Evolutionary conservation across 352 stramenopile genomes (phyloP).

Genomic region (Pythium volutum): DNA sequence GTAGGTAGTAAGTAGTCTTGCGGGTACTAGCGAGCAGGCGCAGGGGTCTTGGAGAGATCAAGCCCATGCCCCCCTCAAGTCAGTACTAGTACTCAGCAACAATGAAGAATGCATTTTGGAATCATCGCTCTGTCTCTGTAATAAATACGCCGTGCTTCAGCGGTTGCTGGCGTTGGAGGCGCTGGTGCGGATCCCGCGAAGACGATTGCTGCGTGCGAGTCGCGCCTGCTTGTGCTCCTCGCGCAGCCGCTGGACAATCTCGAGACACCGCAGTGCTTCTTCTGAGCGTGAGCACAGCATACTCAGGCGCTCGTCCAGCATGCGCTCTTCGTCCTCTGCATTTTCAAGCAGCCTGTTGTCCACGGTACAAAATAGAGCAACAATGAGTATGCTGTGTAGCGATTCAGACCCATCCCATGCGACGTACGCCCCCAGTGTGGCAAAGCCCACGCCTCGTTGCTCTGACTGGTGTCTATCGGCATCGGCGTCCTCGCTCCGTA

Average conservation of each 20-base stretch:
- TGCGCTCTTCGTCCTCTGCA: conserved; percentile 40
- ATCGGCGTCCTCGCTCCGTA: conserved; percentile 17
- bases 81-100: not conserved
- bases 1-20: not conserved
- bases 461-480: not conserved
- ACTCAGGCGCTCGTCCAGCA: conserved; percentile 44
- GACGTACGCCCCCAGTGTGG: conserved; percentile 12
- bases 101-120: not conserved
- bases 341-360: conserved; percentile 30
- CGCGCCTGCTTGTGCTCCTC: conserved; percentile 31
- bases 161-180: not conserved
- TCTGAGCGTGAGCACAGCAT: conserved; percentile 32
- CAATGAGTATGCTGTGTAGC: not conserved
- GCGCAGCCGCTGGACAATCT: conserved; percentile 36
- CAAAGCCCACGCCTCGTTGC: not conserved
- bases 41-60: too few species aligned
- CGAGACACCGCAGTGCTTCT: conserved; percentile 34
- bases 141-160: too few species aligned
- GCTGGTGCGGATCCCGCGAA: not conserved
- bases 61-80: too few species aligned
- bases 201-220: conserved; percentile 8
- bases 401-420: not conserved
- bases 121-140: not conserved
- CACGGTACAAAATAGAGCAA: not conserved
- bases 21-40: too few species aligned